These are phyloP conservation scores for Pythium aphanidermatum DNA, from an alignment of 352 stramenopile genomes.

Conservation along the genomic window DNA sequence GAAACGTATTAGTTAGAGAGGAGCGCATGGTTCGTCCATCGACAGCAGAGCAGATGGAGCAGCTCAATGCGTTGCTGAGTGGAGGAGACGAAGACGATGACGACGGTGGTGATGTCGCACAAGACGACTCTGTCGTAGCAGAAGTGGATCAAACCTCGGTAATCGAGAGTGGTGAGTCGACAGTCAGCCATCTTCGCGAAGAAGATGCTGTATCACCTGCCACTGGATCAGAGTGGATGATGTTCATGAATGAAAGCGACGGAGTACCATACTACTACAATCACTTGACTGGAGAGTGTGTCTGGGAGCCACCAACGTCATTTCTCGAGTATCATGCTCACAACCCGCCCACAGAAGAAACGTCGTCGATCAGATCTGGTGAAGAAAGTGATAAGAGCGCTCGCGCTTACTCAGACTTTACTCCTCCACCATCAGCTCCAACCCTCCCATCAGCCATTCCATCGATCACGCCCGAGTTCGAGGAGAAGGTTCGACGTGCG, in stretches of 20 bases:
- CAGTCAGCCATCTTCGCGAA: not conserved
- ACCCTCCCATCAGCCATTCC: not conserved
- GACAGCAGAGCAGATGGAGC: conserved; percentile 57
- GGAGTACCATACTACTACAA: conserved; percentile 72
- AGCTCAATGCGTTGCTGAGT: conserved; percentile 48
- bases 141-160: not conserved
- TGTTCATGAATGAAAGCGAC: conserved; percentile 63
- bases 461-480: conserved; percentile 41
- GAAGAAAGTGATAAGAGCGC: too few species aligned
- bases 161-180: not conserved
- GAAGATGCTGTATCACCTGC: not conserved
- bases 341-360: not conserved
- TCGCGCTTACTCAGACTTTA: too few species aligned
- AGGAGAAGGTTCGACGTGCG: conserved; percentile 45
- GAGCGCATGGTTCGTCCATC: conserved; percentile 20
- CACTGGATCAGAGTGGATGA: conserved; percentile 38
- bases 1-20: not conserved
- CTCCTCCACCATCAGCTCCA: not conserved
- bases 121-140: not conserved
- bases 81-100: conserved; percentile 27
- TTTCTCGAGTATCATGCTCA: conserved; percentile 40
- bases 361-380: too few species aligned
- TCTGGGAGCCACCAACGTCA: conserved; percentile 55
- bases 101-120: not conserved
- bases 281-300: conserved; percentile 41